phyloP scores from a whole-genome alignment of 108 stramenopile species.

The Licmophora abbreviata region DNA sequence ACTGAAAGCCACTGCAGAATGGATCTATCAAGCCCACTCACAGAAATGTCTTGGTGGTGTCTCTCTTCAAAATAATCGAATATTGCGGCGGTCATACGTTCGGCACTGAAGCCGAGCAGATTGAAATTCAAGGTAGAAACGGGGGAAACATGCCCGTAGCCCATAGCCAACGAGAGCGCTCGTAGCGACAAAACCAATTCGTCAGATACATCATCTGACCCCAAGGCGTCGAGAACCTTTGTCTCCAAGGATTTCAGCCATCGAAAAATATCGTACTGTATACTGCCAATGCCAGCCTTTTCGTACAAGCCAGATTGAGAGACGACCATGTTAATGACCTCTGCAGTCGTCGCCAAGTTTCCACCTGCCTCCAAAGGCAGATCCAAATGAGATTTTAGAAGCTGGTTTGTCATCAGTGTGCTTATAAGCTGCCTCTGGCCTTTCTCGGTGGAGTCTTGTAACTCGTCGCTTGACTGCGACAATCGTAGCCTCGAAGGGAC shows the following conservation, averaged over 20 bases:
- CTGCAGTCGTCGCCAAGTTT: constrained; percentile 20
- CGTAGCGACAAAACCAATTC: constrained; percentile 9
- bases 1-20: too few species aligned
- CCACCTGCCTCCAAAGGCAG: not conserved
- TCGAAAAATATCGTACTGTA: constrained; percentile 48
- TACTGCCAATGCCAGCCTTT: constrained; percentile 51
- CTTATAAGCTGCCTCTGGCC: not conserved
- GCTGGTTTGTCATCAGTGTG: constrained; percentile 1
- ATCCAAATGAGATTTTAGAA: not conserved
- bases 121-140: not conserved
- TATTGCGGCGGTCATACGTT: not conserved
- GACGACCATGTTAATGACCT: constrained; percentile 44
- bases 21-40: too few species aligned
- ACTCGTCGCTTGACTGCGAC: not conserved
- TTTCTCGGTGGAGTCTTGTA: not conserved
- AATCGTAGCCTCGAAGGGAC: constrained; percentile 38
- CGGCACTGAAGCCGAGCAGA: not conserved
- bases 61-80: too few species aligned
- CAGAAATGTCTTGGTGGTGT: too few species aligned
- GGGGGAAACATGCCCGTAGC: constrained; percentile 16
- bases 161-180: constrained; percentile 33
- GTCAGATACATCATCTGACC: not conserved
- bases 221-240: constrained; percentile 2
- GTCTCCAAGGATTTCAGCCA: constrained; percentile 18
- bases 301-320: constrained; percentile 45